Conservation (phyloP, 192 early-diverging fungal species). For the Dimargaris cristalligena region DNA sequence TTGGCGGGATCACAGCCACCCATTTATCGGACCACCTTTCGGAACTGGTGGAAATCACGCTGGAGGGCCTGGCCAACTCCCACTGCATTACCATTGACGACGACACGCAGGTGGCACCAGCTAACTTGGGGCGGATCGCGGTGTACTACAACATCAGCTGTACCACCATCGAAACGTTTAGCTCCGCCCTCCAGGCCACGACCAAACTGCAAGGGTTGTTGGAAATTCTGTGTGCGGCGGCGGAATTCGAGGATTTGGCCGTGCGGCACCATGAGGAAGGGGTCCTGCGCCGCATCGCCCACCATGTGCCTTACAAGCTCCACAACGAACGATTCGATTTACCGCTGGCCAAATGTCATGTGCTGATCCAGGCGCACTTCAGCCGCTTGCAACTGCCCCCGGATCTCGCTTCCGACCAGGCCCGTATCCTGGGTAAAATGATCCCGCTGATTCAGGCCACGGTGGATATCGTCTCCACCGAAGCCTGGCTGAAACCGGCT, state of each 20-base stretch:
- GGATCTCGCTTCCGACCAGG: constrained; percentile 89
- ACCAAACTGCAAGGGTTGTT: constrained; percentile 83
- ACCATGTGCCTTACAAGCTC: constrained; percentile 64
- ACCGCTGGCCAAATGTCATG: constrained; percentile 81
- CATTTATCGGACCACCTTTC: constrained; percentile 88
- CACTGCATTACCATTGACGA: constrained; percentile 56
- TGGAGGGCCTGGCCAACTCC: constrained; percentile 69
- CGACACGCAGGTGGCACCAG: constrained; percentile 34
- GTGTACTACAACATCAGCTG: constrained; percentile 96
- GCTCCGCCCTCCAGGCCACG: constrained; percentile 62
- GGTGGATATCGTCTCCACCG: constrained; percentile 85
- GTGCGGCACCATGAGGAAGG: constrained; percentile 86
- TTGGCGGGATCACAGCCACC: constrained; percentile 71
- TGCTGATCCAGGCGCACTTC: constrained; percentile 93
- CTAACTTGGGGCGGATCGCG: constrained; percentile 94
- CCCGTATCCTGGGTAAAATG: constrained; percentile 36
- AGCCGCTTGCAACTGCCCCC: constrained; percentile 72
- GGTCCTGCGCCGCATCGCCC: constrained; percentile 61
- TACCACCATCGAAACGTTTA: constrained; percentile 85
- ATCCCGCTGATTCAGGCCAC: constrained; percentile 80
- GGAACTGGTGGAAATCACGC: constrained; percentile 81
- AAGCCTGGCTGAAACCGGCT: constrained; percentile 80
- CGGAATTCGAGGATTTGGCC: constrained; percentile 84
- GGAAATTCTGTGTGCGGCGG: constrained; percentile 83
- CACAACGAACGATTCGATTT: constrained; percentile 57